These are phyloP conservation scores for Ogataea hybrid DNA, from an alignment of 1,139 yeast species.

Conservation along the genomic window DNA sequence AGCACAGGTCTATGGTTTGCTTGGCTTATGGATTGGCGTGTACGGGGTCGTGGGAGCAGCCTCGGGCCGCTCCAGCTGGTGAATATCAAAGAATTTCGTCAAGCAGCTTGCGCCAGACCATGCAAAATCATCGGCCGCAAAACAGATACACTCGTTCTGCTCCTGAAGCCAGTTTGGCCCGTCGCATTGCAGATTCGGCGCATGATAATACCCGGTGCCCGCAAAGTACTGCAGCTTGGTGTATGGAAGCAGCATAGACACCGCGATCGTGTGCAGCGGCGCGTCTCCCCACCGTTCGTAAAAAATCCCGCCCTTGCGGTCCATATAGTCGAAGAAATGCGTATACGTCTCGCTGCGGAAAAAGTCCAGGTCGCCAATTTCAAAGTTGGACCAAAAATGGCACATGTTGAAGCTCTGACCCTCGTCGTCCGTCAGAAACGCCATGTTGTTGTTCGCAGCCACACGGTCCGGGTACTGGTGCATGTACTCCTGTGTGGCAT, in stretches of 20 bases:
- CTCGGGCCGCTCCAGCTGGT: conserved; percentile 42
- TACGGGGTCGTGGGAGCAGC: conserved; percentile 32
- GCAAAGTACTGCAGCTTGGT: conserved; percentile 50
- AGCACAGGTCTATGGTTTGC: conserved; percentile 1
- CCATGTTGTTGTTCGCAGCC: conserved; percentile 42
- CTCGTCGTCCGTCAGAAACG: conserved; percentile 50
- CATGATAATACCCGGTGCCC: conserved; percentile 56
- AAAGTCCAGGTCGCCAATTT: conserved; percentile 51
- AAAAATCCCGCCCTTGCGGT: conserved; percentile 54
- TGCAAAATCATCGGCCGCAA: conserved; percentile 45
- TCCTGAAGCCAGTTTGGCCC: conserved; percentile 45
- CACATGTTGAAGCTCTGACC: conserved; percentile 54
- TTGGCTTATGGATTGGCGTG: conserved; percentile 24
- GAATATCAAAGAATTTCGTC: conserved; percentile 46
- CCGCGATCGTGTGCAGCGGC: conserved; percentile 58
- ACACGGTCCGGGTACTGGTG: conserved; percentile 42
- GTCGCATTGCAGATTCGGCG: conserved; percentile 32
- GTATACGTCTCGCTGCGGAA: conserved; percentile 48
- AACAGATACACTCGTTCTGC: conserved; percentile 47
- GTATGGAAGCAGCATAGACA: conserved; percentile 47
- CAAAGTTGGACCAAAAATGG: conserved; percentile 65
- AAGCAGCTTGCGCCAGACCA: conserved; percentile 55
- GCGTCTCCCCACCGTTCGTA: conserved; percentile 69
- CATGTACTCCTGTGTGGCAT: conserved; percentile 36
- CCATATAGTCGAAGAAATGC: conserved; percentile 50